phyloP scores from a whole-genome alignment of 2,329 filamentous ascomycete species.

The Ophiostoma angusticollis region DNA sequence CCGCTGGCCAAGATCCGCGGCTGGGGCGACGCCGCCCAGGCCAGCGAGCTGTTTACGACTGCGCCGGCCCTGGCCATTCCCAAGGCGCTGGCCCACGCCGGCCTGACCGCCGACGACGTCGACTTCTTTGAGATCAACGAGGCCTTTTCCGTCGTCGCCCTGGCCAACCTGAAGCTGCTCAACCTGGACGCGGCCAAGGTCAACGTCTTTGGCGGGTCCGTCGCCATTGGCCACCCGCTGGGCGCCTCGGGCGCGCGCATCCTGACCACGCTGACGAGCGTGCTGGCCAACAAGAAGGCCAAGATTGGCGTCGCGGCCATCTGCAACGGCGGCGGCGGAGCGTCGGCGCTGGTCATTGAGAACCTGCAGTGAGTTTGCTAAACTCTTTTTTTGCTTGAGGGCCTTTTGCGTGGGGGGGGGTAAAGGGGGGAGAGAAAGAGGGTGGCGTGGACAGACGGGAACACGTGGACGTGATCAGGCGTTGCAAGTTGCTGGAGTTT shows the following conservation, averaged over 20 bases:
- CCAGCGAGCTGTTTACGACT: slow-evolving; percentile 91
- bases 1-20: slow-evolving; percentile 93
- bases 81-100: slow-evolving; percentile 93
- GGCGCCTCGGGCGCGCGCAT: slow-evolving; percentile 92
- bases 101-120: slow-evolving; percentile 61
- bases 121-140: slow-evolving; percentile 99
- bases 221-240: slow-evolving; percentile 89
- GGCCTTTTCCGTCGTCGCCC: slow-evolving; percentile 90
- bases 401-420: too few relatives aligned
- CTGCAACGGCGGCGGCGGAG: slow-evolving; percentile 95
- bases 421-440: background rate
- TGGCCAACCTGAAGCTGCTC: slow-evolving; percentile 92
- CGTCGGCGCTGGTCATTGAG: slow-evolving; percentile 87
- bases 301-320: slow-evolving; percentile 93
- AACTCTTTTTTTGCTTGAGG: too few relatives aligned
- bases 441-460: too few relatives aligned
- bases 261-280: slow-evolving; percentile 74
- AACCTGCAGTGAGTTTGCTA: slow-evolving; percentile 39
- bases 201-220: slow-evolving; percentile 88
- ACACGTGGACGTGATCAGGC: too few relatives aligned
- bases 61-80: slow-evolving; percentile 88
- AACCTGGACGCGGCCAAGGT: slow-evolving; percentile 70
- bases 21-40: slow-evolving; percentile 88
- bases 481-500: too few relatives aligned
- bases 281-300: slow-evolving; percentile 78